phyloP scores from a whole-genome alignment of 257 asterid genomes.

The Phtheirospermum japonicum region DNA sequence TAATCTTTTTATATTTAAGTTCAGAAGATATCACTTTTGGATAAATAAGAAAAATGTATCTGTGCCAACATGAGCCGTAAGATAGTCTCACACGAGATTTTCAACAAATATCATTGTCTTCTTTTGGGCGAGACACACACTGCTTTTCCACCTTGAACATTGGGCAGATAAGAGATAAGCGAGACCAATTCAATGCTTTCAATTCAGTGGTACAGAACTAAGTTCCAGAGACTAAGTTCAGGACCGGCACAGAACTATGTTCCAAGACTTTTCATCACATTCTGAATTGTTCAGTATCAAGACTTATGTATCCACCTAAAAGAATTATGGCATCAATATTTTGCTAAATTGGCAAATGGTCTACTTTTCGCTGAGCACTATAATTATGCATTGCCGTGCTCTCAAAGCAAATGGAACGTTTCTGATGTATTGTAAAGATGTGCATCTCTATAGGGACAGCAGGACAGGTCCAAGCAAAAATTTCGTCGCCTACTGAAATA shows the following conservation, averaged over 20 bases:
- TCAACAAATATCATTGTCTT: too few species aligned
- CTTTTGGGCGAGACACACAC: too few species aligned
- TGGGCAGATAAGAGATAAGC: too few species aligned
- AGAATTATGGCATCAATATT: slow-evolving; percentile 19
- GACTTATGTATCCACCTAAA: slow-evolving; percentile 27
- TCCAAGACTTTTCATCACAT: slow-evolving; percentile 10
- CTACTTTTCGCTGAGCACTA: neutral
- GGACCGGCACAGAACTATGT: neutral
- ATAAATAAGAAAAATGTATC: too few species aligned
- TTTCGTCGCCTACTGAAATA: slow-evolving; percentile 4
- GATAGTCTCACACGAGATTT: too few species aligned
- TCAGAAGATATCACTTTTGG: too few species aligned
- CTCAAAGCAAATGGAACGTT: neutral
- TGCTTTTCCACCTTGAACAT: too few species aligned
- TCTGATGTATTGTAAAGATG: slow-evolving; percentile 14
- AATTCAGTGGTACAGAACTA: neutral
- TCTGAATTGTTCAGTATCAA: slow-evolving; percentile 16
- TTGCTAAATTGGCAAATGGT: too few species aligned
- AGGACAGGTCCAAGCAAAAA: slow-evolving; percentile 22
- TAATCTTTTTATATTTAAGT: too few species aligned
- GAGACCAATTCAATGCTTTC: neutral
- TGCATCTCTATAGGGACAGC: slow-evolving; percentile 13
- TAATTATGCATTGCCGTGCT: too few species aligned
- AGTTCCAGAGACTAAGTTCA: neutral
- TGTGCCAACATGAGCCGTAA: too few species aligned